Conservation (phyloP, 768 basidiomycete genomes). For the Tephrocybe sp. region DNA sequence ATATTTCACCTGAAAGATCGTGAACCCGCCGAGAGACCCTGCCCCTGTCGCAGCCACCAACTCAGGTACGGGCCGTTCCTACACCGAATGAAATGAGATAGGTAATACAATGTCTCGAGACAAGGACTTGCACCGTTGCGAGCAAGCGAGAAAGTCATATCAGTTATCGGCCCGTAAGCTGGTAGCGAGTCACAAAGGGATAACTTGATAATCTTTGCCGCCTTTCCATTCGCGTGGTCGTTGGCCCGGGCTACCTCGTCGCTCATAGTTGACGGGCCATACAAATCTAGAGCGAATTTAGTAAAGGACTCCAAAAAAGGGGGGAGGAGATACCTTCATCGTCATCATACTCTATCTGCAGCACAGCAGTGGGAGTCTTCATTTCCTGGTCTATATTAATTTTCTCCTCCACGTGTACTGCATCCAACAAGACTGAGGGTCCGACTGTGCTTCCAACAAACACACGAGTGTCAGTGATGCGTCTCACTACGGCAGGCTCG, state of each 20-base stretch:
- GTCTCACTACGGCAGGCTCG: slow-evolving; percentile 53
- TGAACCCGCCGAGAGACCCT: slow-evolving; percentile 74
- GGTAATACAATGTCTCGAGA: background rate
- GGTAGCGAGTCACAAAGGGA: slow-evolving; percentile 70
- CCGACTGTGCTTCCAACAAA: slow-evolving; percentile 87
- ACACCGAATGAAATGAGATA: slow-evolving; percentile 2
- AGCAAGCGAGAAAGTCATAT: slow-evolving; percentile 70
- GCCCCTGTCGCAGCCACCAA: slow-evolving; percentile 84
- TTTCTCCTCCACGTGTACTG: slow-evolving; percentile 64
- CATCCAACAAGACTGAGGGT: slow-evolving; percentile 71
- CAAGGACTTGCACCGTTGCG: slow-evolving; percentile 62
- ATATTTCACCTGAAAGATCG: slow-evolving; percentile 69
- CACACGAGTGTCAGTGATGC: slow-evolving; percentile 49
- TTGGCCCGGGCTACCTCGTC: slow-evolving; percentile 36
- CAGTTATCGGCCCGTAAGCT: slow-evolving; percentile 73
- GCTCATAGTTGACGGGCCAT: slow-evolving; percentile 36
- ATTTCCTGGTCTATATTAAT: slow-evolving; percentile 42
- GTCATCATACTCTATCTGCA: slow-evolving; percentile 69
- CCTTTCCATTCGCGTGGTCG: slow-evolving; percentile 29
- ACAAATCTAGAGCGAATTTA: slow-evolving; percentile 33
- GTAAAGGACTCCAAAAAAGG: background rate
- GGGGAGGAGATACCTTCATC: slow-evolving; percentile 50
- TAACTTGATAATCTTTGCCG: slow-evolving; percentile 57
- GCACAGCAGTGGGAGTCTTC: slow-evolving; percentile 38
- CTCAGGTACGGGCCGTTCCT: slow-evolving; percentile 78